Evolutionary conservation across 768 basidiomycete species (phyloP).

Genomic region (Cyathus striatus): DNA sequence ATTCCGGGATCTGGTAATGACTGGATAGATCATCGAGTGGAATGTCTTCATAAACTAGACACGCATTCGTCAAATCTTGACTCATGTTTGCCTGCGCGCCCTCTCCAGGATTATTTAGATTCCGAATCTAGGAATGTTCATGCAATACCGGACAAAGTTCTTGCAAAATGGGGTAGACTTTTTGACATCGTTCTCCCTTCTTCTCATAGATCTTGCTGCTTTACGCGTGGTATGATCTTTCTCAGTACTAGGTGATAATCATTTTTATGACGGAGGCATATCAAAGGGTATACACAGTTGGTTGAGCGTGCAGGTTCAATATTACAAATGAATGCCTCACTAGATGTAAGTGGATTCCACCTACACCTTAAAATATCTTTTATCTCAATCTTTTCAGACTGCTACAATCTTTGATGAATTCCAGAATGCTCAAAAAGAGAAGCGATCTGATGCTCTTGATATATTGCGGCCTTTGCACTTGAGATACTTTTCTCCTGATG

Average conservation of each 20-base stretch:
- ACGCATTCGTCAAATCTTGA: not conserved
- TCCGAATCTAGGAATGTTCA: conserved; percentile 1
- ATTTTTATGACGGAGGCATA: conserved; percentile 2
- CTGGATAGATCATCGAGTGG: conserved; percentile 35
- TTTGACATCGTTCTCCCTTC: conserved; percentile 77
- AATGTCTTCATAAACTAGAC: conserved; percentile 4
- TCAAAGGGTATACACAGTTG: conserved; percentile 67
- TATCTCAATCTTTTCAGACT: conserved; percentile 38
- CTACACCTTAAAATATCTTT: not conserved
- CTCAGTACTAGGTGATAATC: not conserved
- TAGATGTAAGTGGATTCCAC: conserved; percentile 44
- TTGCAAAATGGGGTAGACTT: conserved; percentile 71
- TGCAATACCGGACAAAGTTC: conserved; percentile 52
- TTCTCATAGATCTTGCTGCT: conserved; percentile 64
- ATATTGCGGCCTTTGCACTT: conserved; percentile 55
- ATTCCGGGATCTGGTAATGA: conserved; percentile 42
- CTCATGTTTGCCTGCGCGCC: conserved; percentile 3
- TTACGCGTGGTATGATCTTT: conserved; percentile 60
- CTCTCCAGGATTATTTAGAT: conserved; percentile 40
- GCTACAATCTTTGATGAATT: conserved; percentile 54
- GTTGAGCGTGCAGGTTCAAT: conserved; percentile 79
- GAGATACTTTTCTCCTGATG: conserved; percentile 72
- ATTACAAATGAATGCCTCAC: conserved; percentile 60
- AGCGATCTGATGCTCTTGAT: conserved; percentile 39
- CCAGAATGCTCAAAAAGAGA: conserved; percentile 33